phyloP scores from a whole-genome alignment of 1,139 yeast genomes.

The Yamadazyma aaseri region DNA sequence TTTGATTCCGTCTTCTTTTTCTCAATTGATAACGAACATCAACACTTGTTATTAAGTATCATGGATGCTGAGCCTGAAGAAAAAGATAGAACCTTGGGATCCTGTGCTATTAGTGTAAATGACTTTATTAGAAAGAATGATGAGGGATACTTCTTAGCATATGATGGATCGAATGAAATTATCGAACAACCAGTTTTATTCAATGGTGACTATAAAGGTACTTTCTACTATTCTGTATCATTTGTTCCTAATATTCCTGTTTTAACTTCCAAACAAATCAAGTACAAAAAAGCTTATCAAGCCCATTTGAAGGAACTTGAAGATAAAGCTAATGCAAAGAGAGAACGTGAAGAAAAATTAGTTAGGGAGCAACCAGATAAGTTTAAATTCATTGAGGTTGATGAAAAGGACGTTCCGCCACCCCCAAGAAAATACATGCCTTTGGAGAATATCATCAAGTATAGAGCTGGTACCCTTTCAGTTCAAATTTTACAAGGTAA shows the following conservation, averaged over 20 bases:
- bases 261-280: constrained; percentile 55
- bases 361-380: constrained; percentile 58
- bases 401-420: constrained; percentile 42
- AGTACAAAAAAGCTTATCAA: constrained; percentile 34
- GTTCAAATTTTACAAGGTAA: constrained; percentile 52
- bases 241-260: constrained; percentile 66
- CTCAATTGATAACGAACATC: constrained; percentile 63
- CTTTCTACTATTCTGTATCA: constrained; percentile 54
- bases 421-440: constrained; percentile 50
- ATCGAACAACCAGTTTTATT: constrained; percentile 46
- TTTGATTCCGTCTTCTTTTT: constrained; percentile 60
- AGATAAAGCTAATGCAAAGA: constrained; percentile 35
- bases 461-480: constrained; percentile 62
- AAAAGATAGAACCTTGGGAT: constrained; percentile 64
- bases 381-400: constrained; percentile 64
- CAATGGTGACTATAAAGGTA: constrained; percentile 48
- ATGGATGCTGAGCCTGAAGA: constrained; percentile 66
- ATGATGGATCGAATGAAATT: constrained; percentile 50
- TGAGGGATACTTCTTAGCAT: constrained; percentile 46
- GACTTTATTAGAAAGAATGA: constrained; percentile 49
- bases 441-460: constrained; percentile 49
- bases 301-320: constrained; percentile 27
- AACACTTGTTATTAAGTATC: constrained; percentile 54
- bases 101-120: constrained; percentile 49
- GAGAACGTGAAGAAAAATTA: constrained; percentile 43